Evolutionary conservation across 192 early-diverging fungal genomes (phyloP).

Genomic region (Umbelopsis isabellina): DNA sequence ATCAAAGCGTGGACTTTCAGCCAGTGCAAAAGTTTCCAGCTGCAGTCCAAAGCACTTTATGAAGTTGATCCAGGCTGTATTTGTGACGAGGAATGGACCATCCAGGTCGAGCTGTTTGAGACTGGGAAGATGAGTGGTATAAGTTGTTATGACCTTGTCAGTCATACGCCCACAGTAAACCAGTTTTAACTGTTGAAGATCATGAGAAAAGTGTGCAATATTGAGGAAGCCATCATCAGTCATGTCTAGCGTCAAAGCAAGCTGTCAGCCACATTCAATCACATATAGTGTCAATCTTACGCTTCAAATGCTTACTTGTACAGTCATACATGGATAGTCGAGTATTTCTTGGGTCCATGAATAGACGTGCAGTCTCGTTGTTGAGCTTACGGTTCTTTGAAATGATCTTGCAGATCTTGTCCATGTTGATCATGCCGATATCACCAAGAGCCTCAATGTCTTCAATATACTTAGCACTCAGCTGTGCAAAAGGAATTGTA

Average conservation of each 20-base stretch:
- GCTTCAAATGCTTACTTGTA: constrained; percentile 46
- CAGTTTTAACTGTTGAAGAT: constrained; percentile 62
- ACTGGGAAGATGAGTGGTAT: constrained; percentile 42
- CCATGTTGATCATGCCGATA: constrained; percentile 68
- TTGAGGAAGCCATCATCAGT: constrained; percentile 52
- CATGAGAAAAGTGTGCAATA: constrained; percentile 67
- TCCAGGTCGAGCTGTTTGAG: constrained; percentile 64
- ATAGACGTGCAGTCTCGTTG: constrained; percentile 65
- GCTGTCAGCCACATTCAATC: background rate
- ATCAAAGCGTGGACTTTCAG: constrained; percentile 61
- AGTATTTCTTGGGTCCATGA: constrained; percentile 62
- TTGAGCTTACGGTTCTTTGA: constrained; percentile 73
- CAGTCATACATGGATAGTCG: constrained; percentile 79
- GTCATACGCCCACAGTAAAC: constrained; percentile 75
- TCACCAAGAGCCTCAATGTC: constrained; percentile 86
- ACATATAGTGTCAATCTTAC: background rate
- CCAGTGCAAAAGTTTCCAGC: constrained; percentile 60
- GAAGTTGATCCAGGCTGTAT: constrained; percentile 58
- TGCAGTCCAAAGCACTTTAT: constrained; percentile 56
- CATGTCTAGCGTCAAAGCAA: constrained; percentile 38
- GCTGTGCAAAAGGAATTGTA: constrained; percentile 29
- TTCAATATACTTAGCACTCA: constrained; percentile 77
- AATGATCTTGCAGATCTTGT: constrained; percentile 78
- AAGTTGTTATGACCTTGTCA: constrained; percentile 45
- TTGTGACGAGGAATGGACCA: constrained; percentile 73